phyloP scores from a whole-genome alignment of 768 basidiomycete genomes.

The Gyrodon lividus region DNA sequence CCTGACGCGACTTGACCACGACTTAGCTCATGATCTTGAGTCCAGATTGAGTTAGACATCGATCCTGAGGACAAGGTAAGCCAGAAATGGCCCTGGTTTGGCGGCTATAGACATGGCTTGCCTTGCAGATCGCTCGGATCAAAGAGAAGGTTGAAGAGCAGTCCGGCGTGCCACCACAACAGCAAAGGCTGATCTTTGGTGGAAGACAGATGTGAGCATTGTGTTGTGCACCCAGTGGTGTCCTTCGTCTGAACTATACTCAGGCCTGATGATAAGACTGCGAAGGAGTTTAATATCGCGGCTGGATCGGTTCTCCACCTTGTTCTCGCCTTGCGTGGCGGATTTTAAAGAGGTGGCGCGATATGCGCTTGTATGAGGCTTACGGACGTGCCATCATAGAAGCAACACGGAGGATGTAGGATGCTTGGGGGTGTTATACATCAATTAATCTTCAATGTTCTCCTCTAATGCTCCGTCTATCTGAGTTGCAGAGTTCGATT shows the following conservation, averaged over 20 bases:
- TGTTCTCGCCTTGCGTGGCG: slow-evolving; percentile 93
- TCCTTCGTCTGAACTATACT: not conserved
- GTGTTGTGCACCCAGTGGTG: not conserved
- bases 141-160: slow-evolving; percentile 99
- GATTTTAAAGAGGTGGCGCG: slow-evolving; percentile 41
- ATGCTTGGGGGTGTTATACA: slow-evolving; percentile 30
- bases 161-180: slow-evolving; percentile 93
- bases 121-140: slow-evolving; percentile 77
- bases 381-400: slow-evolving; percentile 27
- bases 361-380: slow-evolving; percentile 14
- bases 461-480: slow-evolving; percentile 1
- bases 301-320: slow-evolving; percentile 91
- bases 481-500: not conserved
- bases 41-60: slow-evolving; percentile 92
- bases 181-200: slow-evolving; percentile 90
- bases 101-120: not conserved
- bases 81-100: not conserved
- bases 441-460: slow-evolving; percentile 25
- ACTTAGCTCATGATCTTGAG: slow-evolving; percentile 11
- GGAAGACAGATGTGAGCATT: slow-evolving; percentile 86
- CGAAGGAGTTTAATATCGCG: slow-evolving; percentile 76
- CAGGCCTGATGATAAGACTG: slow-evolving; percentile 91
- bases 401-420: slow-evolving; percentile 16
- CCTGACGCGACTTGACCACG: not conserved
- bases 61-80: slow-evolving; percentile 83